These are phyloP conservation scores for Penicillium goetzii DNA, from an alignment of 495 filamentous ascomycete species.

Conservation along the genomic window DNA sequence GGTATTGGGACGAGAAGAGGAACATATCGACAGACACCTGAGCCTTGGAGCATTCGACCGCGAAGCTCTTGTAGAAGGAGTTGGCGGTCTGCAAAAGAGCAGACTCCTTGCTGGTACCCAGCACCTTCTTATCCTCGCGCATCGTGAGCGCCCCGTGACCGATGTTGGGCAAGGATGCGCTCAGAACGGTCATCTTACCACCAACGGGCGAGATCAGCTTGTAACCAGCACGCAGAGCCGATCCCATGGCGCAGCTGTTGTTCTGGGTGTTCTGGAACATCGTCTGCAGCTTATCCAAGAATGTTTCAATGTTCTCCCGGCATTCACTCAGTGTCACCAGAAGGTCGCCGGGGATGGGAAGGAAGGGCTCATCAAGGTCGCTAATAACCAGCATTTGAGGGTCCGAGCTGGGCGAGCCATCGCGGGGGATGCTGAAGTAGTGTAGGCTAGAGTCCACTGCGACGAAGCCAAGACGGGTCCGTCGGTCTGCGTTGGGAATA, in stretches of 20 bases:
- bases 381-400: constrained; percentile 92
- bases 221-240: constrained; percentile 88
- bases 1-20: constrained; percentile 94
- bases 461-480: constrained; percentile 92
- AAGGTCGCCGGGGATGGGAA: constrained; percentile 92
- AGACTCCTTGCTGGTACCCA: constrained; percentile 92
- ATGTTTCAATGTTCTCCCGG: constrained; percentile 84
- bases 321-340: constrained; percentile 88
- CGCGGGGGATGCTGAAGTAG: constrained; percentile 92
- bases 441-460: constrained; percentile 93
- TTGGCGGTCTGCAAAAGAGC: constrained; percentile 85
- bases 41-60: constrained; percentile 97
- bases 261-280: constrained; percentile 97
- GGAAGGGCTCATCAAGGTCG: constrained; percentile 95
- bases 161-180: constrained; percentile 85
- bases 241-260: constrained; percentile 86
- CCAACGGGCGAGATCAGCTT: constrained; percentile 92
- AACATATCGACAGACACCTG: constrained; percentile 99
- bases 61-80: constrained; percentile 98
- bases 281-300: constrained; percentile 86
- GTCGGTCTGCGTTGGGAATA: constrained; percentile 93
- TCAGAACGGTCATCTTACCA: constrained; percentile 91
- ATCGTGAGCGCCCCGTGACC: constrained; percentile 89
- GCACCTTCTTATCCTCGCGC: constrained; percentile 94
- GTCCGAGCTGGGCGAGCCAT: constrained; percentile 79